Evolutionary conservation across 108 stramenopile genomes (phyloP), one percentile per base, ranked within the genome.

Genomic region (Fragilaria radians): DNA sequence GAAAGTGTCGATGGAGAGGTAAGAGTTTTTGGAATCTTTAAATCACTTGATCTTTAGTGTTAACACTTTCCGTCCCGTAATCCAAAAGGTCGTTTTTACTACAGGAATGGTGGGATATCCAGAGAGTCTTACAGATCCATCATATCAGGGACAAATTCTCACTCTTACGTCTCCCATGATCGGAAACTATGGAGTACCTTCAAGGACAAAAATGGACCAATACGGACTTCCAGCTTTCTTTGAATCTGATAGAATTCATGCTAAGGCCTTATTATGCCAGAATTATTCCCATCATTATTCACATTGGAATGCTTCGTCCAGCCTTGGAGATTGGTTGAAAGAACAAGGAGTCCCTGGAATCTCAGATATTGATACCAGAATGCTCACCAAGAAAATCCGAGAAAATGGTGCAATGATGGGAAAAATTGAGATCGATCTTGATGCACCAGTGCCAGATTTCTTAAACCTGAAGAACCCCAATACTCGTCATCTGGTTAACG

Each of bases 91-190:
- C 49, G 98, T 99, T 46, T 99, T 99, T 75, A 93, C 95, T 58
- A 99, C 98, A 0, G 95, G 96, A 57, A 99, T 99, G 98, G 98
- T 99, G 18, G 98, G 98, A 52, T 99, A 99, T 79, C 95, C 96
- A 25, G 98, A 99, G 67, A 80, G 86, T 46, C 83, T 99, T 71
- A 99, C 98, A 1, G 98, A 99, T 78, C 98, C 98, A 51, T 96
- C 95, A 46, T 99, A 97, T 69, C 79, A 91, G 66, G 96, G 96
- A 22, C 96, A 97, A 82, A 88, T 93, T 62, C 67, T 99, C 31
- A 88, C 91, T 1, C 65, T 96, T 46, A 99, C 98, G 23, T 81
- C 72, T 45, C 96, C 98, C 24, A 96, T 99, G 93, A 86, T 97
- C 32, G 96, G 98, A 51, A 98, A 98, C 86, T 98, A 98, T 64